These are phyloP conservation scores for Podospora tetraspora DNA, from an alignment of 495 filamentous ascomycete genomes.

Conservation along the genomic window DNA sequence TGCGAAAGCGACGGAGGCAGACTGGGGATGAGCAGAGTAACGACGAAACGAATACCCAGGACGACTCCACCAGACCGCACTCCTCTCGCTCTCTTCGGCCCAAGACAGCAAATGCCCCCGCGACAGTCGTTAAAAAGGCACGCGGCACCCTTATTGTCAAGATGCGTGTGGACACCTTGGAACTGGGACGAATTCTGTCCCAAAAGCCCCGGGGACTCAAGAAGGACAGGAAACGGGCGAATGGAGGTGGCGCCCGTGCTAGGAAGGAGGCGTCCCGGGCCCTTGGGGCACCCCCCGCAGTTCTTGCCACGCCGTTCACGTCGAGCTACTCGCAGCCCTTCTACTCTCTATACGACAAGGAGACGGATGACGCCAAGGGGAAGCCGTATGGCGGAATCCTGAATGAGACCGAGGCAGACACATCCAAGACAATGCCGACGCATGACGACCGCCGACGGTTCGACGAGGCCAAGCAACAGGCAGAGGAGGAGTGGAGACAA, in stretches of 20 bases:
- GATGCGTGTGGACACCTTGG: conserved; percentile 55
- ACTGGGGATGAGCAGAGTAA: conserved; percentile 32
- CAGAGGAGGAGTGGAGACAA: conserved; percentile 84
- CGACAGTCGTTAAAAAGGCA: conserved; percentile 35
- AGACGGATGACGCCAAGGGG: conserved; percentile 79
- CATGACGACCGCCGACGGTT: conserved; percentile 76
- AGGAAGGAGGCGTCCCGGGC: conserved; percentile 16
- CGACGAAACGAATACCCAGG: conserved; percentile 30
- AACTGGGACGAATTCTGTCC: conserved; percentile 56
- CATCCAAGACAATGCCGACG: conserved; percentile 76
- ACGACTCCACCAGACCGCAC: conserved; percentile 31
- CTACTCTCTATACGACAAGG: conserved; percentile 79
- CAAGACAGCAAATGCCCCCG: conserved; percentile 26
- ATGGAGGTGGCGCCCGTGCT: conserved; percentile 13
- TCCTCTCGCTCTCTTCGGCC: conserved; percentile 39
- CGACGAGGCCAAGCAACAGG: conserved; percentile 78
- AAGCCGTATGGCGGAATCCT: conserved; percentile 97
- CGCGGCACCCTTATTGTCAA: conserved; percentile 34
- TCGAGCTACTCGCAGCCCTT: conserved; percentile 60
- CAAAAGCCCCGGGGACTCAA: conserved; percentile 33
- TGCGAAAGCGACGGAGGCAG: conserved; percentile 43
- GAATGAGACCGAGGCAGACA: conserved; percentile 83
- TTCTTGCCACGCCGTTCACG: conserved; percentile 44
- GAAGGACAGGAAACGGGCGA: conserved; percentile 43
- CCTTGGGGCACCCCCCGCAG: conserved; percentile 16